phyloP scores from a whole-genome alignment of 176 grass and related monocot genomes.

The Pontederia crassipes region DNA sequence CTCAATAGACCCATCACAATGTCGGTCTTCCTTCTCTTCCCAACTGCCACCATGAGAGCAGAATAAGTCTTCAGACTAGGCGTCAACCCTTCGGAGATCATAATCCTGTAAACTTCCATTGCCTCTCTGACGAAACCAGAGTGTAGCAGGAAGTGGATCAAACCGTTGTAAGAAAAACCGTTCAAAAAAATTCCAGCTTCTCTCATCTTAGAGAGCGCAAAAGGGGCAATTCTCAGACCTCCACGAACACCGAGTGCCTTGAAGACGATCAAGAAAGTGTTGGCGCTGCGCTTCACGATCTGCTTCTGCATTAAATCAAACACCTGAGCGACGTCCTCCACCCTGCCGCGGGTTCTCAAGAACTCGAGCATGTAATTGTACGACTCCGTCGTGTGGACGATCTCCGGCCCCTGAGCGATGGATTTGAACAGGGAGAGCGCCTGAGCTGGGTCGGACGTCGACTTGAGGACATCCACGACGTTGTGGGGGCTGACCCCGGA shows the following conservation, averaged over 20 bases:
- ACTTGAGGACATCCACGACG: conserved; percentile 44
- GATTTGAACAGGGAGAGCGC: conserved; percentile 52
- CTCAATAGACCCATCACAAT: conserved; percentile 47
- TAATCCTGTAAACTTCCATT: conserved; percentile 49
- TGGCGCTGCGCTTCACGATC: conserved; percentile 47
- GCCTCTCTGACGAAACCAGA: conserved; percentile 51
- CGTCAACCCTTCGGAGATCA: conserved; percentile 31
- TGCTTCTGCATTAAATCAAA: conserved; percentile 94
- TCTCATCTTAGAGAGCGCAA: conserved; percentile 50
- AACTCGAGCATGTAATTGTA: conserved; percentile 94
- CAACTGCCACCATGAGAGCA: conserved; percentile 59
- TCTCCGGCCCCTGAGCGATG: conserved; percentile 32
- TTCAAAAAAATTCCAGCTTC: conserved; percentile 51
- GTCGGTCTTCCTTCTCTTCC: conserved; percentile 56
- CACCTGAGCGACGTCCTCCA: conserved; percentile 66
- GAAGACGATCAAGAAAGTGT: conserved; percentile 64
- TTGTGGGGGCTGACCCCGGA: conserved; percentile 19
- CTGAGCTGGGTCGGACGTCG: conserved; percentile 32
- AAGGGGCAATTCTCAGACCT: conserved; percentile 49
- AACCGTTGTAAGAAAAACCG: conserved; percentile 62
- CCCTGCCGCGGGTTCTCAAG: conserved; percentile 43
- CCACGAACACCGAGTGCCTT: conserved; percentile 40
- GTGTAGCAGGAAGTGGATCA: conserved; percentile 76
- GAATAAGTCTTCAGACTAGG: conserved; percentile 82
- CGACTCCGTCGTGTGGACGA: conserved; percentile 66